Conservation (phyloP, 108 stramenopile genomes). For the Skeletonema menzelii region DNA sequence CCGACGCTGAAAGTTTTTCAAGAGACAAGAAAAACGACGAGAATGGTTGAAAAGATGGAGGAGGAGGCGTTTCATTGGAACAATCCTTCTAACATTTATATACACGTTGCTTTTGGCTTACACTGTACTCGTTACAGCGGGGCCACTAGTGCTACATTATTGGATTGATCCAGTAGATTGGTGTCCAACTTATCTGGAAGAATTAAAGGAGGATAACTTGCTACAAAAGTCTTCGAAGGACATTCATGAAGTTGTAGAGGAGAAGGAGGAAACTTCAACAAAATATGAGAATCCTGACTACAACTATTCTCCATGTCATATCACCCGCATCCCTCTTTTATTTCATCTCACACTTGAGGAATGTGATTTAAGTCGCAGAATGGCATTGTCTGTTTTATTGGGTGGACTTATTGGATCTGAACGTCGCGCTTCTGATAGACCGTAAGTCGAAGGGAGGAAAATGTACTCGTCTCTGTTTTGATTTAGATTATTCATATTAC, state of each 20-base stretch:
- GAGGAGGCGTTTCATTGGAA: conserved; percentile 13
- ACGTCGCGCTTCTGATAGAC: conserved; percentile 79
- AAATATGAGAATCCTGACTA: conserved; percentile 63
- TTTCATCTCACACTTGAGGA: conserved; percentile 70
- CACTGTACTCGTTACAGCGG: conserved; percentile 13
- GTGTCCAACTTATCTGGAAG: conserved; percentile 16
- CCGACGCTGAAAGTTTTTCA: conserved; percentile 2
- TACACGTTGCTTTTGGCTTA: conserved; percentile 8
- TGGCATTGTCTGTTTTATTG: conserved; percentile 54
- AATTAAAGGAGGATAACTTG: background rate
- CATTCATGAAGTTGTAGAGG: conserved; percentile 7
- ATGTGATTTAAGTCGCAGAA: conserved; percentile 63
- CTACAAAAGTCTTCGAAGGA: conserved; percentile 11
- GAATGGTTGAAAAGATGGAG: conserved; percentile 7
- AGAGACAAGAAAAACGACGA: conserved; percentile 11
- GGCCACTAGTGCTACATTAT: conserved; percentile 15
- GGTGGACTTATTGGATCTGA: conserved; percentile 86
- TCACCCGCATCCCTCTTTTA: conserved; percentile 39
- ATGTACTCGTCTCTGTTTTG: too few relatives aligned
- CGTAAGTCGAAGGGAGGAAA: conserved; percentile 11
- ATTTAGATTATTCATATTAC: background rate
- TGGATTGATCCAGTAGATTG: conserved; percentile 19
- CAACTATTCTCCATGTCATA: conserved; percentile 45
- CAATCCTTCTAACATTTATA: conserved; percentile 4
- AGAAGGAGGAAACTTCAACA: background rate